These are phyloP conservation scores for Pugionium dolabratum DNA, from an alignment of 345 rosid genomes.

Conservation along the genomic window DNA sequence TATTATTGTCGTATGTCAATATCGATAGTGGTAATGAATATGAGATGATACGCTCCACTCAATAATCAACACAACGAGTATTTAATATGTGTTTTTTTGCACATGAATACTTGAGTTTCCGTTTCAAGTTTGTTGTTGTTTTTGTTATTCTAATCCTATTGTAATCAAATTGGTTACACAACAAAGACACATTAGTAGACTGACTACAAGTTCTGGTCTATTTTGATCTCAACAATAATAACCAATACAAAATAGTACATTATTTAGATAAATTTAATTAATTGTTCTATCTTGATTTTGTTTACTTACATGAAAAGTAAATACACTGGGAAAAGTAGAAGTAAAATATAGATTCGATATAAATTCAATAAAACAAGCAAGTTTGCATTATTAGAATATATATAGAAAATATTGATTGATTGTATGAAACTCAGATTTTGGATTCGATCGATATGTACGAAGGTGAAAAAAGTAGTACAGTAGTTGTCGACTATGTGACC, in stretches of 20 bases:
- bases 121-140: too few relatives aligned
- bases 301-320: background rate
- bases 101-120: background rate
- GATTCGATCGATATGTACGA: constrained; percentile 30
- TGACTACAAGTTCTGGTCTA: too few relatives aligned
- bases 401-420: constrained; percentile 12
- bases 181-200: too few relatives aligned
- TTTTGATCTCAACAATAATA: too few relatives aligned
- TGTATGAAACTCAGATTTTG: constrained; percentile 18
- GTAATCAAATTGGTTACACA: too few relatives aligned
- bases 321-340: background rate
- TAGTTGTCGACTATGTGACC: constrained; percentile 34
- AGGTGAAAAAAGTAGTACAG: constrained; percentile 23
- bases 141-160: too few relatives aligned
- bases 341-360: background rate
- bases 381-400: background rate
- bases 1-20: background rate
- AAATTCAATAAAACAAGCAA: background rate
- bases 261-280: too few relatives aligned
- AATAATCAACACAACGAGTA: background rate
- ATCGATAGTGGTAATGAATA: too few relatives aligned
- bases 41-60: constrained; percentile 1
- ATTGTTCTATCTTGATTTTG: too few relatives aligned
- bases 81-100: too few relatives aligned
- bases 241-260: too few relatives aligned